Base-by-base conservation (phyloP, 1,284 basidiomycete genomes). In the Boletellus sp. region DNA sequence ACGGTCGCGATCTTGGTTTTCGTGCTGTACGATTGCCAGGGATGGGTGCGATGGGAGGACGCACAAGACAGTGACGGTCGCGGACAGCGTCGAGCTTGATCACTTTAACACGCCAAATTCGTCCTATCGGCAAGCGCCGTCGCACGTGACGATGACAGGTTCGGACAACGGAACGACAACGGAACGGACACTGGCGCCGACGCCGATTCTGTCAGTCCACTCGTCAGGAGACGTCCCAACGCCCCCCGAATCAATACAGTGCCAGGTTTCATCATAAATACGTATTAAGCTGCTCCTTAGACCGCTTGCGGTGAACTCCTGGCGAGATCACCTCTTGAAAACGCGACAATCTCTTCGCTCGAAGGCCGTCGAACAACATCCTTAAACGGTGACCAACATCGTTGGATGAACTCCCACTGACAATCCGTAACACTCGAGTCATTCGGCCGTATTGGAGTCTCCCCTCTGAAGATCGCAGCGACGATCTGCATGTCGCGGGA, bases 51-150 rank as follows among this genome's bases (percentile, higher is more conserved):
- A 63, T 63, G 50, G 48, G 19, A 52, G 40, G 38, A 41, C 41
- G 41, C 7, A 32, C 43, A 54, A 26, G 52, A 57, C 55, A 42
- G 60, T 42, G 51, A 45, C 41, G 51, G 38, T 50, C 47, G 24
- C 54, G 51, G 54, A 48, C 53, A 53, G 51, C 44, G 60, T 49
- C 45, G 56, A 56, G 40, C 68, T 79, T 82, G 54, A 83, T 71
- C 53, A 77, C 73, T 44, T 78, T 69, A 58, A 82, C 83, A 53
- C 64, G 67, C 44, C 69, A 53, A 67, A 60, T 63, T 51, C 65
- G 19, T 63, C 4, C 44, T 54, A 56, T 66, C 62, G 63, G 62
- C 65, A 67, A 64, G 62, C 61, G 51, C 63, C 63, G 65, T 30
- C 4, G 47, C 63, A 64, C 65, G 63, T 64, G 65, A 66, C 54